phyloP scores from a whole-genome alignment of 768 basidiomycete genomes.

The Roridomyces roridus region DNA sequence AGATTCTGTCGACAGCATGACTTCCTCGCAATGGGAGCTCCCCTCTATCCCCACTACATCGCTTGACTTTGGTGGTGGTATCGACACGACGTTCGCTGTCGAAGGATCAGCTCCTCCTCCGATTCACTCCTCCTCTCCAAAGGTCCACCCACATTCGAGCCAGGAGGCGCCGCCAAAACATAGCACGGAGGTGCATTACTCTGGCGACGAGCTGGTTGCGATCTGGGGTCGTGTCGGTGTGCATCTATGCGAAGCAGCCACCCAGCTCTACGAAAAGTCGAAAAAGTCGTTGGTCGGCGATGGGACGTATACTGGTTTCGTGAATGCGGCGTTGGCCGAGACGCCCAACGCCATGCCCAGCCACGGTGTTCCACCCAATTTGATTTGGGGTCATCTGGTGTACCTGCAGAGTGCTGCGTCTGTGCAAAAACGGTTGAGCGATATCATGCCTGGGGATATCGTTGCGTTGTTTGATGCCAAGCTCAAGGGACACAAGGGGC shows the following conservation, averaged over 20 bases:
- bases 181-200: slow-evolving; percentile 43
- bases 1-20: slow-evolving; percentile 36
- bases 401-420: slow-evolving; percentile 71
- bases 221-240: slow-evolving; percentile 80
- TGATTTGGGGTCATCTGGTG: slow-evolving; percentile 75
- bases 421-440: slow-evolving; percentile 77
- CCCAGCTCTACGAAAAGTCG: slow-evolving; percentile 71
- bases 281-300: slow-evolving; percentile 83
- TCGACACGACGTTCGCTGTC: slow-evolving; percentile 29
- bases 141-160: slow-evolving; percentile 22
- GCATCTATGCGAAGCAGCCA: slow-evolving; percentile 74
- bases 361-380: too few relatives aligned
- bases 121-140: slow-evolving; percentile 33
- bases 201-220: slow-evolving; percentile 70
- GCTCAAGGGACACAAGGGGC: slow-evolving; percentile 79
- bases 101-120: slow-evolving; percentile 34
- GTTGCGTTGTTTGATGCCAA: slow-evolving; percentile 76
- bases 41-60: slow-evolving; percentile 62
- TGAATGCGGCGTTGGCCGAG: slow-evolving; percentile 66
- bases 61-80: slow-evolving; percentile 55
- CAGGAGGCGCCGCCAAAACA: slow-evolving; percentile 24
- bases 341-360: slow-evolving; percentile 66
- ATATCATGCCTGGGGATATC: slow-evolving; percentile 88
- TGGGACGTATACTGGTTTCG: slow-evolving; percentile 83
- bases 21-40: slow-evolving; percentile 66